These are phyloP conservation scores for Polyporus arcularius DNA, from an alignment of 768 basidiomycete species.

Conservation along the genomic window DNA sequence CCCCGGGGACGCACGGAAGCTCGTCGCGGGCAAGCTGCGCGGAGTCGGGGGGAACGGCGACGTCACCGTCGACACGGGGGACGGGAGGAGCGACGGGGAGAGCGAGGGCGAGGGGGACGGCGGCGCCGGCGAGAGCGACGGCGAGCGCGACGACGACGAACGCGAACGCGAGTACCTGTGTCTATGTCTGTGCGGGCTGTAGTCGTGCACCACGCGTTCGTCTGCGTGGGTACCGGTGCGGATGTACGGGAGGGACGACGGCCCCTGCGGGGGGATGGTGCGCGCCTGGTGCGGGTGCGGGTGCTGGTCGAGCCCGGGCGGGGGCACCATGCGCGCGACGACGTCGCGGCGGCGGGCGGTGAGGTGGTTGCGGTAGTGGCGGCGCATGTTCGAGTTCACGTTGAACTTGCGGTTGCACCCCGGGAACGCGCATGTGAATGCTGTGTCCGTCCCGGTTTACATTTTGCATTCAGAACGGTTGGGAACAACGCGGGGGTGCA, in stretches of 20 bases:
- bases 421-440: slow-evolving; percentile 74
- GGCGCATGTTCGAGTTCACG: slow-evolving; percentile 83
- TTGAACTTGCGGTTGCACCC: slow-evolving; percentile 79
- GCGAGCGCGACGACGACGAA: slow-evolving; percentile 4
- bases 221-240: background rate
- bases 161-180: background rate
- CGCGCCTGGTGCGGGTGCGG: no score
- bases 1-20: background rate
- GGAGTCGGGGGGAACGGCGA: slow-evolving; percentile 19
- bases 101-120: slow-evolving; percentile 1
- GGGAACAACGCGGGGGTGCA: no score
- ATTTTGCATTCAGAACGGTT: background rate
- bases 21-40: slow-evolving; percentile 12
- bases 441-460: slow-evolving; percentile 35
- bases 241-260: background rate
- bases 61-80: slow-evolving; percentile 14
- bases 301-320: background rate
- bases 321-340: slow-evolving; percentile 16
- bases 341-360: slow-evolving; percentile 15
- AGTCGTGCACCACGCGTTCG: no score
- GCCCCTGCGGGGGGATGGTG: no score
- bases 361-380: slow-evolving; percentile 72
- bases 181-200: no score
- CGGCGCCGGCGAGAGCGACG: background rate
- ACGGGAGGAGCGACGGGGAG: slow-evolving; percentile 16